phyloP scores from a whole-genome alignment of 1,139 yeast species.

The Geotrichum candidum region DNA sequence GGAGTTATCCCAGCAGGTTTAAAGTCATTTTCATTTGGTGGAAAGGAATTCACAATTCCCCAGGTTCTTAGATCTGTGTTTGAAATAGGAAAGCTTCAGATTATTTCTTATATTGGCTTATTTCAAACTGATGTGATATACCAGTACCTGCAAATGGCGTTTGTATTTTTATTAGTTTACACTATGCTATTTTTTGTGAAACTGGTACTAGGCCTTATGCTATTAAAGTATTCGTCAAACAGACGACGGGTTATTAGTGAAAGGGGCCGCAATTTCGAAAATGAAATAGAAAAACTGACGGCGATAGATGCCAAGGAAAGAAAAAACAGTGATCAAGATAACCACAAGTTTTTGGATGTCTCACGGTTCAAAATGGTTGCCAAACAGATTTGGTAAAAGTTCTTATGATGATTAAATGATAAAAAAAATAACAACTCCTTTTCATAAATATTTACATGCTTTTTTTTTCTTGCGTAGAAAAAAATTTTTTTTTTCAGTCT shows the following conservation, averaged over 20 bases:
- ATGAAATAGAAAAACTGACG: not conserved
- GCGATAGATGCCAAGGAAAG: not conserved
- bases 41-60: not conserved
- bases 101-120: not conserved
- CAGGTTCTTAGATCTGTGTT: not conserved
- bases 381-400: constrained; percentile 71
- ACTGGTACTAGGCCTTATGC: too few species aligned
- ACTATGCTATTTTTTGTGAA: too few species aligned
- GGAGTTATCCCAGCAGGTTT: not conserved
- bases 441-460: too few species aligned
- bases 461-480: not conserved
- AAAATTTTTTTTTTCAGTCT: not conserved
- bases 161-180: not conserved
- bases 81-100: not conserved
- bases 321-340: not conserved
- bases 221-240: too few species aligned
- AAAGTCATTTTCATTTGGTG: not conserved
- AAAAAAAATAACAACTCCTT: not conserved
- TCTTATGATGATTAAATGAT: not conserved
- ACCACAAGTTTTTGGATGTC: constrained; percentile 46
- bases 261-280: not conserved
- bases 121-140: not conserved
- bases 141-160: not conserved
- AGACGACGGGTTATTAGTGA: not conserved
- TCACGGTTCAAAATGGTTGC: constrained; percentile 79